phyloP scores from a whole-genome alignment of 306 rosid genomes.

The Cicer cuneatum region DNA sequence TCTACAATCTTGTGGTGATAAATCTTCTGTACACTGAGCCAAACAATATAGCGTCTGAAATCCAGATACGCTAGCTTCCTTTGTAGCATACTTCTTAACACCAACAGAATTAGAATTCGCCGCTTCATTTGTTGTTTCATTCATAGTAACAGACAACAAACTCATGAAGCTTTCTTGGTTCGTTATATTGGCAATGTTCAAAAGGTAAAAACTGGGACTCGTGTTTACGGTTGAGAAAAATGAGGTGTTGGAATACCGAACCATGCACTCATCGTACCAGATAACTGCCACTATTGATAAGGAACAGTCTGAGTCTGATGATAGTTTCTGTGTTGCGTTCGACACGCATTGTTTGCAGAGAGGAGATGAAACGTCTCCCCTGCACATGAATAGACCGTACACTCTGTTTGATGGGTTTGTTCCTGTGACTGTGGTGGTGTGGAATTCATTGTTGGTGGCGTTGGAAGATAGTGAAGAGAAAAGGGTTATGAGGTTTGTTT shows the following conservation, averaged over 20 bases:
- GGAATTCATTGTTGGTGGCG: not conserved
- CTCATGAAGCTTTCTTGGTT: not conserved
- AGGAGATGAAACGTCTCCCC: not conserved
- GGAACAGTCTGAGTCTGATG: not conserved
- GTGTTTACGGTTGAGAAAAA: not conserved
- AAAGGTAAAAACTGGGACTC: not conserved
- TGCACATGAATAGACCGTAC: slow-evolving; percentile 5
- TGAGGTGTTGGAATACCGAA: slow-evolving; percentile 18
- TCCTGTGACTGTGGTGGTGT: not conserved
- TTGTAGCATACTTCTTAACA: not conserved
- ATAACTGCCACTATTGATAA: not conserved
- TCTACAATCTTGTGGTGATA: slow-evolving; percentile 29
- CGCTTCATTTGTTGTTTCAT: not conserved
- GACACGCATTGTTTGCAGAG: not conserved
- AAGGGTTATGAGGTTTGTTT: not conserved
- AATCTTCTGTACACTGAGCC: slow-evolving; percentile 53
- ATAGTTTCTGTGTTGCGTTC: not conserved
- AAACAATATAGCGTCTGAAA: slow-evolving; percentile 10
- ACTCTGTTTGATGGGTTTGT: not conserved
- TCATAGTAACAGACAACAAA: not conserved
- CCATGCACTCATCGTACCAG: slow-evolving; percentile 22
- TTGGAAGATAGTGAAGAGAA: not conserved
- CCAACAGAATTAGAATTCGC: not conserved
- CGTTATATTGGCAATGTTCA: not conserved
- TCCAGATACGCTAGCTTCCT: not conserved